Conservation (phyloP, 2,329 filamentous ascomycete genomes). For the Colletotrichum endophyticum region DNA sequence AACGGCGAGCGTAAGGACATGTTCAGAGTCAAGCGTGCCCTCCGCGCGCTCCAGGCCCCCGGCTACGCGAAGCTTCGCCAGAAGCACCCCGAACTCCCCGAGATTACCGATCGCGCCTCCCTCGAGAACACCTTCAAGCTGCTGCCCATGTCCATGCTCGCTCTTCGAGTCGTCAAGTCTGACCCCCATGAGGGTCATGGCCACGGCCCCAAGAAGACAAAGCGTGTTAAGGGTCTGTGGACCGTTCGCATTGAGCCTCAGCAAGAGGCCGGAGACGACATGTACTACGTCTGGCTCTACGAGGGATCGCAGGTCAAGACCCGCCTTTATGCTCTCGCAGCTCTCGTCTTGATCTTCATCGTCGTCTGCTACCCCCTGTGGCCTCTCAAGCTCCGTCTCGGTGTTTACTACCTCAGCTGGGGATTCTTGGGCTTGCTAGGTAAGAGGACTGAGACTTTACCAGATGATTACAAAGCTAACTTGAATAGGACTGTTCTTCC, state of each 20-base stretch:
- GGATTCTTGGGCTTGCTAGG: conserved; percentile 88
- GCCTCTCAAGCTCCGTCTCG: conserved; percentile 88
- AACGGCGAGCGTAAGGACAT: conserved; percentile 98
- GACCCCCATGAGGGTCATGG: conserved; percentile 80
- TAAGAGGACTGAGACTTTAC: background rate
- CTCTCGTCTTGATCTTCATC: conserved; percentile 82
- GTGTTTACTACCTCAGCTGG: conserved; percentile 97
- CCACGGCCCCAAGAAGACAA: conserved; percentile 74
- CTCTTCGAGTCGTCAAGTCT: conserved; percentile 84
- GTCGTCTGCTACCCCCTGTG: conserved; percentile 95
- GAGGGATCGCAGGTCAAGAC: conserved; percentile 94
- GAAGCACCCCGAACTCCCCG: conserved; percentile 88
- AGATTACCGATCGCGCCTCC: conserved; percentile 84
- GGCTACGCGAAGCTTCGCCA: conserved; percentile 88
- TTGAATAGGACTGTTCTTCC: conserved; percentile 87
- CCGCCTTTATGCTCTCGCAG: conserved; percentile 87
- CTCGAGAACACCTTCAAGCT: conserved; percentile 96
- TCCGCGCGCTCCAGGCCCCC: conserved; percentile 86
- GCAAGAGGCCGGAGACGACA: conserved; percentile 83
- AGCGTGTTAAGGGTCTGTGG: conserved; percentile 95
- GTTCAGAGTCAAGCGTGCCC: conserved; percentile 97
- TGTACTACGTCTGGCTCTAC: conserved; percentile 97
- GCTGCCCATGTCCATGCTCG: conserved; percentile 91
- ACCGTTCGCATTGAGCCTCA: conserved; percentile 95
- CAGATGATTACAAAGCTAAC: background rate